phyloP scores from a whole-genome alignment of 129 eudicot genomes.

The Tanacetum coccineum region DNA sequence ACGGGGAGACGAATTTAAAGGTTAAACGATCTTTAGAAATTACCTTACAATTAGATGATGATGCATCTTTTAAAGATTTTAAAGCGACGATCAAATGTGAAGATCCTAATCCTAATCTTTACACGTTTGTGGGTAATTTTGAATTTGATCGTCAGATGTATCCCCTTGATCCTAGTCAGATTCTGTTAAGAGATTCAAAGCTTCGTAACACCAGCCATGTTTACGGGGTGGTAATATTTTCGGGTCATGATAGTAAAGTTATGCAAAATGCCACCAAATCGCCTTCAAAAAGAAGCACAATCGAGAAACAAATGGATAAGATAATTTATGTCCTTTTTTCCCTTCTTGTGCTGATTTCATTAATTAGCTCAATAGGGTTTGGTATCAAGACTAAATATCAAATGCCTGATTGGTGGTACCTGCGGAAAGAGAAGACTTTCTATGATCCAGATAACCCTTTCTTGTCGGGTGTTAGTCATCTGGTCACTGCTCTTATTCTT shows the following conservation, averaged over 20 bases:
- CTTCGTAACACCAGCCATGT: constrained; percentile 43
- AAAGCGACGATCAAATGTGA: constrained; percentile 43
- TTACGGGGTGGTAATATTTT: constrained; percentile 43
- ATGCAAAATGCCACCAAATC: constrained; percentile 53
- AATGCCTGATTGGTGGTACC: constrained; percentile 51
- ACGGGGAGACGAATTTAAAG: constrained; percentile 47
- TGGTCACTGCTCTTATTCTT: constrained; percentile 47
- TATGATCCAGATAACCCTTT: constrained; percentile 27
- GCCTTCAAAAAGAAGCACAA: constrained; percentile 50
- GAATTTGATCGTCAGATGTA: constrained; percentile 34
- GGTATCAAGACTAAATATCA: constrained; percentile 33
- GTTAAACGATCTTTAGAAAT: constrained; percentile 46
- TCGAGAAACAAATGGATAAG: constrained; percentile 47
- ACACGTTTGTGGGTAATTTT: constrained; percentile 43
- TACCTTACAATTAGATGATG: constrained; percentile 38
- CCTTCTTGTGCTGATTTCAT: constrained; percentile 37
- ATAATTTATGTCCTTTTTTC: constrained; percentile 42
- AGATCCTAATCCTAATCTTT: constrained; percentile 47
- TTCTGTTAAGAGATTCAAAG: constrained; percentile 47
- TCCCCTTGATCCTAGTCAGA: constrained; percentile 41
- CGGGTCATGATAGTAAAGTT: constrained; percentile 50
- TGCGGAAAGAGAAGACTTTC: constrained; percentile 27
- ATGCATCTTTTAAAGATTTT: constrained; percentile 33
- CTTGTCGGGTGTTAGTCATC: constrained; percentile 31
- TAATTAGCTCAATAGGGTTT: constrained; percentile 47